Evolutionary conservation across 768 basidiomycete species (phyloP), one percentile per base, ranked within the genome.

Genomic region (Asterophora parasitica): DNA sequence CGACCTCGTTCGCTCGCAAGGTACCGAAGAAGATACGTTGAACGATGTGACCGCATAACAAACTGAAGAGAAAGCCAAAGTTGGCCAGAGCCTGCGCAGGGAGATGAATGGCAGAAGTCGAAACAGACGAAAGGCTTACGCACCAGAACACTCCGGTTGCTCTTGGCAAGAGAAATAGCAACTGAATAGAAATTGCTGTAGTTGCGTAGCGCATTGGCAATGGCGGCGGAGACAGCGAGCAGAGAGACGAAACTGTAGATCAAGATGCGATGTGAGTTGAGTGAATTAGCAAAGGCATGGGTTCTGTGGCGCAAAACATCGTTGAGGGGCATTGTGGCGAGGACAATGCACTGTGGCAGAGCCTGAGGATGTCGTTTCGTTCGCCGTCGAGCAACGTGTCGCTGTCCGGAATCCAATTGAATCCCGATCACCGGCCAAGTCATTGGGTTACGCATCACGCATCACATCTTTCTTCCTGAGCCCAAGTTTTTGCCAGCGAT

Each of bases 111-210:
- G 26, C 27, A 51, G 58, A 31, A 8, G 32, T 30, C 20, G 44
- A 32, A 39, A 31, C 37, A 31, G 31, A 39, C 36, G 16, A 15
- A 28, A 26, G 40, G 15, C 44, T 26, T 15, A 56, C 83, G 52
- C 52, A 97, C 96, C 71, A 99, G 71, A 45, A 94, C 82, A 57
- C 90, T 92, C n/a, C 91, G 82, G 60, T 84, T 92, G 61, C 91
- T 94, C 69, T 87, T 88, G 4, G 91, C 88, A n/a, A 99, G 78
- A 60, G 85, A 88, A 2, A 99, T 91, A 26, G 90, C 81, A 3
- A 95, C 86, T 12, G 93, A 86, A 64, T 94, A 99, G 70, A 97
- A 97, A 71, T 93, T 96, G 59, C 83, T 84, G 58, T 94, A 78
- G 44, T 77, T 83, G 58, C 82, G 78, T 60, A 92, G 76, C 9